These are phyloP conservation scores for Candida mesenterica DNA, from an alignment of 1,139 yeast genomes.

Conservation along the genomic window DNA sequence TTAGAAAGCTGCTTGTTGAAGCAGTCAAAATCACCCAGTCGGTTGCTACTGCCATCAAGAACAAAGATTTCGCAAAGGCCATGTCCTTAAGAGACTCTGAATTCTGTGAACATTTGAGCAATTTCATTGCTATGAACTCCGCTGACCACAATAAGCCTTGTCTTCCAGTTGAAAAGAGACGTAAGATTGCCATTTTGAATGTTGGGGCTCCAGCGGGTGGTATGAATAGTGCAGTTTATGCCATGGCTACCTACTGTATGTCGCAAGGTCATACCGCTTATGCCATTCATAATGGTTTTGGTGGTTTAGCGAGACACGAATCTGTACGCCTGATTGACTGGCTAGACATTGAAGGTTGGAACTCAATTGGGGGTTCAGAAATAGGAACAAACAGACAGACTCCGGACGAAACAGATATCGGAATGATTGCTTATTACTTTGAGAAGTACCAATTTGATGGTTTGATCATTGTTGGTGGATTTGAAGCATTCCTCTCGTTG, in stretches of 20 bases:
- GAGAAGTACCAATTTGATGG: conserved; percentile 86
- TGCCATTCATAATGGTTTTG: conserved; percentile 89
- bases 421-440: conserved; percentile 86
- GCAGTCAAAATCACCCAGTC: conserved; percentile 83
- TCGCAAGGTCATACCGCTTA: conserved; percentile 85
- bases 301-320: conserved; percentile 85
- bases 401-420: conserved; percentile 73
- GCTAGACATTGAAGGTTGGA: conserved; percentile 91
- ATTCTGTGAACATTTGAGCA: conserved; percentile 73
- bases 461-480: conserved; percentile 87
- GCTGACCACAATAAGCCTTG: conserved; percentile 63
- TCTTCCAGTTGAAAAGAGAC: conserved; percentile 55
- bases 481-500: conserved; percentile 85
- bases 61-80: conserved; percentile 80
- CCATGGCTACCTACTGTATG: conserved; percentile 87
- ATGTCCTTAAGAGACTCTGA: conserved; percentile 85
- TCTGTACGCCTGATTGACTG: conserved; percentile 71
- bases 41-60: conserved; percentile 81
- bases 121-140: conserved; percentile 64
- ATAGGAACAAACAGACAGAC: conserved; percentile 90
- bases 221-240: conserved; percentile 87
- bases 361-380: conserved; percentile 89
- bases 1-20: conserved; percentile 79
- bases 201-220: conserved; percentile 99
- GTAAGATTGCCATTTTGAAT: conserved; percentile 77